Conservation (phyloP, 495 filamentous ascomycete species). For the Aspergillus conjunctus region DNA sequence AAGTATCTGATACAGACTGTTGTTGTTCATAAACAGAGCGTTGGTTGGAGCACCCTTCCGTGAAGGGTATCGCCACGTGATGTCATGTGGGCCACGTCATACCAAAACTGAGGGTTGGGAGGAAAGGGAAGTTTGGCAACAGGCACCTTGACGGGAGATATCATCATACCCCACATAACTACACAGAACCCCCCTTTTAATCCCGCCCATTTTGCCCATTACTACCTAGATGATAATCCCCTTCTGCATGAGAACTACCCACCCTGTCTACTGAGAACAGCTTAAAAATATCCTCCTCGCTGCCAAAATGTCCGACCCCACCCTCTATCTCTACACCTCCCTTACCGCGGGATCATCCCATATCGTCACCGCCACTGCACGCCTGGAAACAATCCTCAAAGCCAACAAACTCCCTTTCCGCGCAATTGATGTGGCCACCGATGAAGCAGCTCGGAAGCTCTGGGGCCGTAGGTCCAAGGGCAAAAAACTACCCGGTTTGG, state of each 20-base stretch:
- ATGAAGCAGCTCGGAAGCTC: conserved; percentile 86
- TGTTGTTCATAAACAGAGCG: too few relatives aligned
- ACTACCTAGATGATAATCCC: background rate
- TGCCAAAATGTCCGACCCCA: conserved; percentile 60
- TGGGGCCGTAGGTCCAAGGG: conserved; percentile 81
- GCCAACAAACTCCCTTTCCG: conserved; percentile 93
- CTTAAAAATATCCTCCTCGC: background rate
- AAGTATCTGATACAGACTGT: too few relatives aligned
- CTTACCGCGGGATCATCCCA: conserved; percentile 96
- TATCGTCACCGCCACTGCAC: conserved; percentile 93
- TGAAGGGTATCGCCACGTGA: conserved; percentile 4
- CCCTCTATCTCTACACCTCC: conserved; percentile 91
- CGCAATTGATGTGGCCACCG: conserved; percentile 87
- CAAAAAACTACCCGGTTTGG: conserved; percentile 84
- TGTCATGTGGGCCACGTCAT: conserved; percentile 11
- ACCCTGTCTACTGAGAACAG: background rate
- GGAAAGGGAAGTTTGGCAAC: background rate
- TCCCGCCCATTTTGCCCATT: background rate
- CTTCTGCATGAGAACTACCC: background rate
- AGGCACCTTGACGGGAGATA: background rate
- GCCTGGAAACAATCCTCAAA: conserved; percentile 94
- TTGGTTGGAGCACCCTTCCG: too few relatives aligned
- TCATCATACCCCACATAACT: background rate
- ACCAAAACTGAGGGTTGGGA: background rate
- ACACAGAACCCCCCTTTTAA: conserved; percentile 2